A percentile compares a stretch with the other conserved stretches of the same genome.
These are phyloP conservation scores for Cytospora schulzeri DNA, from an alignment of 2,329 filamentous ascomycete genomes.

Conservation along the genomic window DNA sequence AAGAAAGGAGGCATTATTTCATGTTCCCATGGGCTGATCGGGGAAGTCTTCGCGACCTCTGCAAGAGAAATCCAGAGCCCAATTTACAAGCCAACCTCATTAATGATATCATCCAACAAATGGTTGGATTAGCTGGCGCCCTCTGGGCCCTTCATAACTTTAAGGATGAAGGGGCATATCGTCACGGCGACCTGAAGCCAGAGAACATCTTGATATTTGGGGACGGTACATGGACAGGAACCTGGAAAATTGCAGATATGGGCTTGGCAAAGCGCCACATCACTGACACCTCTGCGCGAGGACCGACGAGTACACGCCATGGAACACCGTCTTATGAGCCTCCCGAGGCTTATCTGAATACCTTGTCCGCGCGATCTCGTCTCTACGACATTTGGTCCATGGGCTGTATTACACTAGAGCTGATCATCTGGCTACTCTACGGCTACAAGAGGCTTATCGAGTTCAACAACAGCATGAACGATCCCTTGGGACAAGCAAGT, in stretches of 20 bases:
- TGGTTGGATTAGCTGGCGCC: slow-evolving; percentile 13
- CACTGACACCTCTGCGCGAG: slow-evolving; percentile 27
- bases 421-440: slow-evolving; percentile 35
- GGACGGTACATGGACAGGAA: not conserved
- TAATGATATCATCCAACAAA: not conserved
- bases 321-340: slow-evolving; percentile 11
- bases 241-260: slow-evolving; percentile 11
- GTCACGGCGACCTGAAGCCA: slow-evolving; percentile 13
- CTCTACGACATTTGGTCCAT: slow-evolving; percentile 38
- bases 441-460: slow-evolving; percentile 13
- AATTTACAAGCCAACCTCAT: not conserved
- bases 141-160: slow-evolving; percentile 10
- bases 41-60: slow-evolving; percentile 22
- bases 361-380: slow-evolving; percentile 24
- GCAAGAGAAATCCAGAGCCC: not conserved
- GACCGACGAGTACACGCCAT: not conserved
- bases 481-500: not conserved
- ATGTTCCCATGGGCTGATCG: slow-evolving; percentile 26
- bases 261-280: slow-evolving; percentile 7
- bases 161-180: not conserved
- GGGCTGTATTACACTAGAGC: slow-evolving; percentile 37
- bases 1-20: slow-evolving; percentile 12
- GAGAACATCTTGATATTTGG: slow-evolving; percentile 12
- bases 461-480: slow-evolving; percentile 16
- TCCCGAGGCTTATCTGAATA: not conserved